Conservation (phyloP, 345 rosid species). For the Pugionium cornutum region DNA sequence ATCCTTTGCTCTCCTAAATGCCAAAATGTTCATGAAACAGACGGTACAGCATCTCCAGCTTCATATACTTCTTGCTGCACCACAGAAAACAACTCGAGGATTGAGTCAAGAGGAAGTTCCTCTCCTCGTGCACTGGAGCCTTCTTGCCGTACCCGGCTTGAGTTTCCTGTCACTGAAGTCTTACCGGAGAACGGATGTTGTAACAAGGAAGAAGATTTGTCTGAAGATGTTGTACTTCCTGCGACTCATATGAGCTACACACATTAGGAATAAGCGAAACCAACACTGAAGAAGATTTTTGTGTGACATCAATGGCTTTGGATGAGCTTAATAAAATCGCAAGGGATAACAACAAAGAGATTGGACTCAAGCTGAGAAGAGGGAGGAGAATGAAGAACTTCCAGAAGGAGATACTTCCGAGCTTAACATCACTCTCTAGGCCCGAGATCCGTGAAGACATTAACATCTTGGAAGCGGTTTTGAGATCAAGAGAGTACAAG, state of each 20-base stretch:
- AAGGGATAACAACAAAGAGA: slow-evolving; percentile 40
- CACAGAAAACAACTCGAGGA: slow-evolving; percentile 15
- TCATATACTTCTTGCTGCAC: slow-evolving; percentile 29
- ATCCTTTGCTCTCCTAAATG: neutral
- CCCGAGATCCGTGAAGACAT: slow-evolving; percentile 66
- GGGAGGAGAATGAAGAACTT: slow-evolving; percentile 79
- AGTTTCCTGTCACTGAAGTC: neutral
- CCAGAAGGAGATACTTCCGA: slow-evolving; percentile 66
- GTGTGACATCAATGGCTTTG: slow-evolving; percentile 48
- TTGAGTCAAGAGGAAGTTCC: neutral
- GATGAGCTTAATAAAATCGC: slow-evolving; percentile 34
- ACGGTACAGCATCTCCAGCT: slow-evolving; percentile 14
- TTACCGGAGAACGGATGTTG: neutral
- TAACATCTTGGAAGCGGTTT: slow-evolving; percentile 56
- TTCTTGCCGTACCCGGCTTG: neutral
- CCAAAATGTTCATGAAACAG: slow-evolving; percentile 1
- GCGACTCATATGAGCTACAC: slow-evolving; percentile 56
- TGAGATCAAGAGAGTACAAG: slow-evolving; percentile 67
- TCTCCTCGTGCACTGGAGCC: neutral
- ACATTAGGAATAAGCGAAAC: slow-evolving; percentile 49
- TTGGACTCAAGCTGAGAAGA: slow-evolving; percentile 54
- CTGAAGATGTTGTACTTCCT: slow-evolving; percentile 34
- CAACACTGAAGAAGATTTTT: slow-evolving; percentile 46
- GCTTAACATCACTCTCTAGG: slow-evolving; percentile 52
- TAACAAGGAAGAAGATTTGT: slow-evolving; percentile 5